Evolutionary conservation across 352 stramenopile species (phyloP).

Genomic region (Globisporangium viniferum): DNA sequence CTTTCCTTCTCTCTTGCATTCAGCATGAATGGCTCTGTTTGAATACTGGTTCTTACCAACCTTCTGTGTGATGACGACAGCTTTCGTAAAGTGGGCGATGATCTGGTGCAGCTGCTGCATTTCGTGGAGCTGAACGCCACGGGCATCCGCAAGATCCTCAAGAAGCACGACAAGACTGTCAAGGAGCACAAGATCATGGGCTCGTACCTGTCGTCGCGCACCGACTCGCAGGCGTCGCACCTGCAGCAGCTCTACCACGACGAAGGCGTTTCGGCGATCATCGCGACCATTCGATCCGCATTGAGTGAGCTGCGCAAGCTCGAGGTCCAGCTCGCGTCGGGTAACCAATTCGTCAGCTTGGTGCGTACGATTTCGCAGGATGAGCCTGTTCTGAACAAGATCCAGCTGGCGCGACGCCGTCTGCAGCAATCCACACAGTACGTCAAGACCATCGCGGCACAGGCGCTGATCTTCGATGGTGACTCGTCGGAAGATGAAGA

Average conservation of each 20-base stretch:
- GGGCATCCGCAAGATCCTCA: constrained; percentile 87
- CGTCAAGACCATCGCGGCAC: constrained; percentile 77
- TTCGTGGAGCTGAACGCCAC: constrained; percentile 88
- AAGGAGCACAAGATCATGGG: constrained; percentile 86
- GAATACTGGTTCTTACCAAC: neutral
- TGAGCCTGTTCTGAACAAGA: constrained; percentile 71
- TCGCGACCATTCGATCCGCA: constrained; percentile 72
- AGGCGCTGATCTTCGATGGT: constrained; percentile 78
- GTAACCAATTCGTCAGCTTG: constrained; percentile 11
- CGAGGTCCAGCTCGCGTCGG: constrained; percentile 35
- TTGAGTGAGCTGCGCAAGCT: constrained; percentile 55
- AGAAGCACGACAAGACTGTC: constrained; percentile 87
- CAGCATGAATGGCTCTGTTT: neutral
- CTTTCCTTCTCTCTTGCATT: neutral
- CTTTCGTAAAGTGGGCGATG: constrained; percentile 70
- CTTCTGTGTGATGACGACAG: constrained; percentile 24
- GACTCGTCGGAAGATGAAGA: constrained; percentile 85
- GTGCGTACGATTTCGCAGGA: constrained; percentile 67
- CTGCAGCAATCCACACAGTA: constrained; percentile 84
- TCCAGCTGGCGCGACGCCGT: constrained; percentile 56
- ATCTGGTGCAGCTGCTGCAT: constrained; percentile 77
- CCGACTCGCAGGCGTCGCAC: constrained; percentile 79
- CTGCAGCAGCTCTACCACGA: constrained; percentile 85
- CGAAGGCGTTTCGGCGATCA: constrained; percentile 86
- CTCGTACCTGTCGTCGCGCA: constrained; percentile 77